Percentiles rank a stretch among this genome's conserved stretches.
phyloP scores from a whole-genome alignment of 192 early-diverging fungal genomes.

The Podila clonocystis region DNA sequence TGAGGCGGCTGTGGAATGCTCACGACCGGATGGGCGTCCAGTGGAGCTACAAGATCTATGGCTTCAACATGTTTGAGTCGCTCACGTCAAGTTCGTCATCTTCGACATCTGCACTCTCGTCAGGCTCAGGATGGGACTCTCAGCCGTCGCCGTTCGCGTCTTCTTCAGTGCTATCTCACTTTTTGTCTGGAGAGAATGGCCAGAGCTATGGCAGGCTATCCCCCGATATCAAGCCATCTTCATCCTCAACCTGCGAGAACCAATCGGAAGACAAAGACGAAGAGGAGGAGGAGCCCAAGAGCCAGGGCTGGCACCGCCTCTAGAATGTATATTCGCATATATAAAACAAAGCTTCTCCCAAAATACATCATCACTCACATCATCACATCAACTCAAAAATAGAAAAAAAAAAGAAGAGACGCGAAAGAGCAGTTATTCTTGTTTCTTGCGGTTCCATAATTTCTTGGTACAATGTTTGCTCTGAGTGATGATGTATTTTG shows the following conservation, averaged over 20 bases:
- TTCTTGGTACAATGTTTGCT: background rate
- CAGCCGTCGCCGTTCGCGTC: background rate
- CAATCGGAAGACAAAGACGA: too few species aligned
- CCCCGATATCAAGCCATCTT: background rate
- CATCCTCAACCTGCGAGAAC: too few species aligned
- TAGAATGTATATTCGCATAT: too few species aligned
- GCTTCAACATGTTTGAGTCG: constrained; percentile 29
- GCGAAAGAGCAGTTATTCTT: too few species aligned
- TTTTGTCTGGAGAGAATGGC: background rate
- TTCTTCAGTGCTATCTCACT: background rate
- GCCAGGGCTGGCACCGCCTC: too few species aligned
- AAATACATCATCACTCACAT: too few species aligned
- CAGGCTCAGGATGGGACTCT: background rate
- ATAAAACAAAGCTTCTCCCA: too few species aligned
- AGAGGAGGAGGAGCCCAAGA: too few species aligned
- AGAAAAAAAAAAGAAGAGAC: too few species aligned
- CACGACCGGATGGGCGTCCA: constrained; percentile 21
- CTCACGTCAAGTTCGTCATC: background rate
- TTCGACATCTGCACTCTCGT: background rate
- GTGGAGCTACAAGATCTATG: constrained; percentile 41
- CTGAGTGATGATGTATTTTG: background rate
- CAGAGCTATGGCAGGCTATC: background rate
- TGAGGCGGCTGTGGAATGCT: constrained; percentile 28
- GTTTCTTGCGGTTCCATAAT: too few species aligned
- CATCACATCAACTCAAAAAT: too few species aligned